Evolutionary conservation across 1,284 basidiomycete species (phyloP), one percentile per base, ranked within the genome.

Genomic region (Coriolopsis trogii): DNA sequence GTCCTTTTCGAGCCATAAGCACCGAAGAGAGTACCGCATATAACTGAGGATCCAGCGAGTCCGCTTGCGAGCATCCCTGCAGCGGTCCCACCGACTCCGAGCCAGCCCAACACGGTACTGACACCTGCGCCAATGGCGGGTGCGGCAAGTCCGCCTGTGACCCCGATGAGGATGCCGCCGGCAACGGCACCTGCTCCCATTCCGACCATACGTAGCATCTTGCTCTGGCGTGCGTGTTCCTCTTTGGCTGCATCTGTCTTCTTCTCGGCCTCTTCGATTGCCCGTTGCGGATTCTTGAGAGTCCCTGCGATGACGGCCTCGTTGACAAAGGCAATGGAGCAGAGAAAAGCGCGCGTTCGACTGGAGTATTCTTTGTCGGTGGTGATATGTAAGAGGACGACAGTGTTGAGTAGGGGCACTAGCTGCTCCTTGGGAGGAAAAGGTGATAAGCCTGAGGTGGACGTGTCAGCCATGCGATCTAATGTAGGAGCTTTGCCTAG

Each of bases 21-120:
- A 2, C 82, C 82, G 62, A 84, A 85, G 1, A 84, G 65, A 9
- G 80, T 75, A 8, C 79, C 81, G 56, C 81, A 82, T 0, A 84
- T 75, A 9, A 81, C 75, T 12, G 76, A 76, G 1, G 81, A 82
- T 29, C 81, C 72, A 8, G 81, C 82, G 4, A 84, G 70, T 6
- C 80, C 81, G 36, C 71, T 79, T 1, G 79, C 79, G 4, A 84
- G 67, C 46, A 82, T 58, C 3, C 82, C 80, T 5, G 76, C 72
- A 3, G 78, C 72, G 1, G 79, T 81, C 1, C 81, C 81, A 24
- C 82, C 81, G 10, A 84, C 63, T 0, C 81, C 82, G 0, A 83
- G 61, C 63, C 73, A 76, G 0, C 78, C 78, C 13, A 84, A 67
- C 5, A 82, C 57, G 18, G 75, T 73, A 2, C 74, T 69, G 8